phyloP scores from a whole-genome alignment of 1,139 yeast genomes.

The Yamadazyma triangularis region DNA sequence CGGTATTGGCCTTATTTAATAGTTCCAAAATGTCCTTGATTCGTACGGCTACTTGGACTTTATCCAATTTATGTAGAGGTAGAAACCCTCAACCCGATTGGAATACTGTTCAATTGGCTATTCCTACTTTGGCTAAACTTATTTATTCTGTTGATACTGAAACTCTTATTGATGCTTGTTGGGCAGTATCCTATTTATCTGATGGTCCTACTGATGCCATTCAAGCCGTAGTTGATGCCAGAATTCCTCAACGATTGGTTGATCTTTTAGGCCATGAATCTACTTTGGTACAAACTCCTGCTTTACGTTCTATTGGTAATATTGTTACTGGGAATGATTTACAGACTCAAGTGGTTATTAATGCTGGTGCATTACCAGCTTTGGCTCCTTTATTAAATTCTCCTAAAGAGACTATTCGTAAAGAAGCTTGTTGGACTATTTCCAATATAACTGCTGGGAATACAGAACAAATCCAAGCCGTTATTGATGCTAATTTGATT shows the following conservation, averaged over 20 bases:
- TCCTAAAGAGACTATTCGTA: slow-evolving; percentile 86
- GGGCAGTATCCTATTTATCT: slow-evolving; percentile 95
- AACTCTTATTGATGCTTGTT: slow-evolving; percentile 94
- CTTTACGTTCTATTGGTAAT: slow-evolving; percentile 94
- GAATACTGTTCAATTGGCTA: slow-evolving; percentile 77
- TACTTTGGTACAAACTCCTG: slow-evolving; percentile 92
- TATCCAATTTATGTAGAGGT: slow-evolving; percentile 94
- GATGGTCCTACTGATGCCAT: slow-evolving; percentile 93
- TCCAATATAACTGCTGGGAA: slow-evolving; percentile 98
- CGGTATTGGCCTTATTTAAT: slow-evolving; percentile 74
- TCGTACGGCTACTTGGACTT: slow-evolving; percentile 97
- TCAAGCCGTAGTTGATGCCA: slow-evolving; percentile 94
- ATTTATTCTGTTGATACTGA: slow-evolving; percentile 89
- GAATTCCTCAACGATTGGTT: slow-evolving; percentile 91
- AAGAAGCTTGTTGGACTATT: slow-evolving; percentile 98
- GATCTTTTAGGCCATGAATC: slow-evolving; percentile 82
- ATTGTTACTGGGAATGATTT: slow-evolving; percentile 95
- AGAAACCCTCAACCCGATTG: slow-evolving; percentile 96
- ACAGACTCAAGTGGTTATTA: slow-evolving; percentile 93
- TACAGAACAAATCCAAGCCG: slow-evolving; percentile 92
- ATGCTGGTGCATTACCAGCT: slow-evolving; percentile 87
- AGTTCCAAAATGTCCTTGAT: slow-evolving; percentile 81
- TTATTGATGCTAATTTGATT: slow-evolving; percentile 87
- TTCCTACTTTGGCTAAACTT: slow-evolving; percentile 88
- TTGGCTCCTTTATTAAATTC: slow-evolving; percentile 76